Evolutionary conservation across 1,284 basidiomycete species (phyloP).

Genomic region (Irpex sp.): DNA sequence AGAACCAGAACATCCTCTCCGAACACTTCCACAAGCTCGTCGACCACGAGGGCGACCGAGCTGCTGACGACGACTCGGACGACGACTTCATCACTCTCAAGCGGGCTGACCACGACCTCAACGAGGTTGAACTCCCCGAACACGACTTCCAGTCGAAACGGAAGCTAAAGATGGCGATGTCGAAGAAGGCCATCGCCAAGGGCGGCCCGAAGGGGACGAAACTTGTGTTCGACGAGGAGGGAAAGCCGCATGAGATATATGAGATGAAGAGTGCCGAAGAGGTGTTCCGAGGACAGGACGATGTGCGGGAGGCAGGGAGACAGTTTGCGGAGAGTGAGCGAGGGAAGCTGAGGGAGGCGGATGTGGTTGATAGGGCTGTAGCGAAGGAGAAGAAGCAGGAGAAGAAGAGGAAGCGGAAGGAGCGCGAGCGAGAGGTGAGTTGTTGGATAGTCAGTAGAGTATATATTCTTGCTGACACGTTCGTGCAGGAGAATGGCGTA

Average conservation of each 20-base stretch:
- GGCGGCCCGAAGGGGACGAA: constrained; percentile 63
- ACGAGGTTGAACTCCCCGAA: constrained; percentile 34
- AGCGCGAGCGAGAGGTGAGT: constrained; percentile 71
- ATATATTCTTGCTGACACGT: constrained; percentile 7
- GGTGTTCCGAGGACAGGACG: constrained; percentile 56
- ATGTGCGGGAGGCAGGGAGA: constrained; percentile 64
- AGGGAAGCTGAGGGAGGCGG: constrained; percentile 65
- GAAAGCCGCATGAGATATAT: constrained; percentile 75
- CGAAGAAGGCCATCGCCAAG: constrained; percentile 75
- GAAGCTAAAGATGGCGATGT: constrained; percentile 68
- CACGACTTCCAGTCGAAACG: constrained; percentile 48
- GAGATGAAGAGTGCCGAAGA: constrained; percentile 74
- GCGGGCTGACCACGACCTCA: constrained; percentile 82
- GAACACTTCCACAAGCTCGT: constrained; percentile 90
- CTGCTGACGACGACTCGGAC: constrained; percentile 51
- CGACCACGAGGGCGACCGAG: constrained; percentile 48
- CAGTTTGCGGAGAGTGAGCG: constrained; percentile 74
- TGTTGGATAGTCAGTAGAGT: neutral
- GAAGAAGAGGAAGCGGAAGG: constrained; percentile 82
- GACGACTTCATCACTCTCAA: constrained; percentile 94
- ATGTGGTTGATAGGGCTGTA: constrained; percentile 76
- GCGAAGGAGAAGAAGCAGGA: constrained; percentile 87
- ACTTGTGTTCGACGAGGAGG: constrained; percentile 86
- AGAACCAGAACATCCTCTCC: constrained; percentile 92
- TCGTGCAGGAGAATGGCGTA: constrained; percentile 19